Conservation (phyloP, 2,329 filamentous ascomycete species). For the Cladosporium sp. region DNA sequence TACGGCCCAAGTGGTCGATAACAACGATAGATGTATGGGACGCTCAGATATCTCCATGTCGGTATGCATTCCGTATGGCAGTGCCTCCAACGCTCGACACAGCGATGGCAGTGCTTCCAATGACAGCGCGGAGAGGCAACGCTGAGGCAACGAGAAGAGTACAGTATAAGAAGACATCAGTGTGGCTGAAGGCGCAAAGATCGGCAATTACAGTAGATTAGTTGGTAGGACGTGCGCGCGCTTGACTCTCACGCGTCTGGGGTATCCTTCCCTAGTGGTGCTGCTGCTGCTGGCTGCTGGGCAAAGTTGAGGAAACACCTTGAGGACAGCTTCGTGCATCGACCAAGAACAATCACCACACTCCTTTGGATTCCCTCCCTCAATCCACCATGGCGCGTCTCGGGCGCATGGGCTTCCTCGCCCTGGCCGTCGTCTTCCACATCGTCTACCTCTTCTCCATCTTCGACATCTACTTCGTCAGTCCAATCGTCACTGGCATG, state of each 20-base stretch:
- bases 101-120: too few species aligned
- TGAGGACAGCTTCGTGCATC: background rate
- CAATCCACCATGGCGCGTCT: constrained; percentile 51
- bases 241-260: background rate
- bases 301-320: constrained; percentile 4
- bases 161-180: background rate
- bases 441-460: constrained; percentile 92
- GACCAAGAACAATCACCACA: constrained; percentile 12
- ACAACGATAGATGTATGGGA: too few species aligned
- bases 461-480: constrained; percentile 98
- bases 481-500: constrained; percentile 96
- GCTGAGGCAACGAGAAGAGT: background rate
- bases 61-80: background rate
- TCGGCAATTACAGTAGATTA: constrained; percentile 1
- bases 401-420: constrained; percentile 77
- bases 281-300: background rate
- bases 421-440: constrained; percentile 88
- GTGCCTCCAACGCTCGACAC: too few species aligned
- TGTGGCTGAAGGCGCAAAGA: background rate
- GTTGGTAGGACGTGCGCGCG: background rate
- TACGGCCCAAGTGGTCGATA: background rate
- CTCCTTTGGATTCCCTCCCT: background rate
- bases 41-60: background rate
- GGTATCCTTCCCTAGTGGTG: background rate
- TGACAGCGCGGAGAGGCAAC: background rate